These are phyloP conservation scores for Hansenula lynferdii DNA, from an alignment of 1,139 yeast species.

Conservation along the genomic window DNA sequence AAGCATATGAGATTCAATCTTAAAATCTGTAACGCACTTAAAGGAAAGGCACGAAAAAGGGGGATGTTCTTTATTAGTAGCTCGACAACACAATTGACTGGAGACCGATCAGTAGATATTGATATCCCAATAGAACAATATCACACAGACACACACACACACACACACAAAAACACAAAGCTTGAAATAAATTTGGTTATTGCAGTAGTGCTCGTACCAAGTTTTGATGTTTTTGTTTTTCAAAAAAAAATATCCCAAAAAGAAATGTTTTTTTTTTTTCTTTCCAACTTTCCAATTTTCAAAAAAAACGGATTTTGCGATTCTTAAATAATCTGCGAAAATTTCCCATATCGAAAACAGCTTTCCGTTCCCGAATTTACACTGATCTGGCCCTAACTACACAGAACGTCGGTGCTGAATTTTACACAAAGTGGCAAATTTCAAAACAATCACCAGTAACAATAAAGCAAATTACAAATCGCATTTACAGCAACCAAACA, in stretches of 20 bases:
- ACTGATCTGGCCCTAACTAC: not conserved
- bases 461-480: no score
- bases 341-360: conserved; percentile 1
- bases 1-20: not conserved
- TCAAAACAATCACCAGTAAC: no score
- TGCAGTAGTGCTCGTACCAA: conserved; percentile 1
- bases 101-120: no score
- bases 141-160: no score
- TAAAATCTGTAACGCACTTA: not conserved
- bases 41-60: no score
- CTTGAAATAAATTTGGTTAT: no score
- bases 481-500: no score
- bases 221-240: not conserved
- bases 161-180: no score
- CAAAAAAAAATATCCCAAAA: not conserved
- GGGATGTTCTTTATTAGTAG: no score
- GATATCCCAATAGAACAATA: no score
- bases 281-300: conserved; percentile 3
- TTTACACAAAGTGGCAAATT: not conserved
- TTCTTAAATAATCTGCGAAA: conserved; percentile 16
- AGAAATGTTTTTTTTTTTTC: no score
- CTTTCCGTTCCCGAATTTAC: not conserved
- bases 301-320: conserved; percentile 14
- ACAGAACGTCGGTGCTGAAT: not conserved
- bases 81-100: no score